Conservation (phyloP, 148 eudicot genomes). For the Heliamphora exappendiculata region DNA sequence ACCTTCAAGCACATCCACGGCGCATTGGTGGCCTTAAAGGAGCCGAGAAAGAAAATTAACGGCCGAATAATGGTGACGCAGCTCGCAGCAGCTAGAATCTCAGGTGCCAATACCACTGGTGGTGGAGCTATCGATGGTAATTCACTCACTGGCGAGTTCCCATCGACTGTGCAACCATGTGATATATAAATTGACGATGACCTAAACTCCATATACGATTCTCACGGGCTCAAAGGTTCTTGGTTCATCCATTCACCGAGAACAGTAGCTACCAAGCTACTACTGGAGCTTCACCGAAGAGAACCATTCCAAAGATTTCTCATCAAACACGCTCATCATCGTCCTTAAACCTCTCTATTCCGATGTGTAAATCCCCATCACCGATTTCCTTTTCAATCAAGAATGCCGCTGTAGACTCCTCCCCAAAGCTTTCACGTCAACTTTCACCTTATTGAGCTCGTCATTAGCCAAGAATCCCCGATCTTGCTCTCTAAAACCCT, state of each 20-base stretch:
- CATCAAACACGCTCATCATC: background rate
- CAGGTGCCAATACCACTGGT: too few species aligned
- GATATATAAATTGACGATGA: background rate
- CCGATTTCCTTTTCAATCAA: background rate
- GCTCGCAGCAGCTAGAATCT: constrained; percentile 48
- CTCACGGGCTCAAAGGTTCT: background rate
- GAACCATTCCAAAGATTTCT: constrained; percentile 5
- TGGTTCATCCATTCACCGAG: constrained; percentile 6
- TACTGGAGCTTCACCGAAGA: constrained; percentile 4
- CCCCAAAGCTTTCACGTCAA: background rate
- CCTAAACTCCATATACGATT: background rate
- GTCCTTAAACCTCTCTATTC: background rate
- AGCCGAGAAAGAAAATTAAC: constrained; percentile 76
- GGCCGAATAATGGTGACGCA: constrained; percentile 80
- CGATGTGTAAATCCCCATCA: constrained; percentile 13
- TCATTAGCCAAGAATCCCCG: background rate
- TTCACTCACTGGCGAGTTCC: too few species aligned
- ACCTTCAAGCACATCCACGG: constrained; percentile 69
- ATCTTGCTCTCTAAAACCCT: background rate
- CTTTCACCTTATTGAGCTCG: background rate
- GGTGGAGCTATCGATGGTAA: too few species aligned
- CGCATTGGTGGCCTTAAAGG: constrained; percentile 55
- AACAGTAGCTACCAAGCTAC: background rate
- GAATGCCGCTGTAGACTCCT: background rate
- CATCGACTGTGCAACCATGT: too few species aligned